Evolutionary conservation across 208 protist genomes (phyloP).

Genomic region (Crithidia acanthocephali): DNA sequence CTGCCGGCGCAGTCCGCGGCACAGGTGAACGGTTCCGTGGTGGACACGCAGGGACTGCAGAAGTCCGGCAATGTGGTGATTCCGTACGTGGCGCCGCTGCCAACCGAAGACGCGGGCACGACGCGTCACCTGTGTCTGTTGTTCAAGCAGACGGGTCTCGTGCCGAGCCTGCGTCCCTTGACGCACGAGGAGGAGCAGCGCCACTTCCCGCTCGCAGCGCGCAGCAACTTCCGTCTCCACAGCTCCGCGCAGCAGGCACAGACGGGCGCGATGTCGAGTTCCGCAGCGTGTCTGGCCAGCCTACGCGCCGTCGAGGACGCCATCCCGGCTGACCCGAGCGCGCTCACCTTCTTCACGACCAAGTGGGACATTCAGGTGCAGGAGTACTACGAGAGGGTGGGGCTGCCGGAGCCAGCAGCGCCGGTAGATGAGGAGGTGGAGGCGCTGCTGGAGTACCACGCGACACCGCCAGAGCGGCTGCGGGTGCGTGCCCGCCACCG

Average conservation of each 20-base stretch:
- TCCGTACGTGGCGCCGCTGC: conserved; percentile 84
- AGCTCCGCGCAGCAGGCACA: conserved; percentile 9
- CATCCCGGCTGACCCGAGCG: conserved; percentile 58
- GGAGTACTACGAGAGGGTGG: conserved; percentile 87
- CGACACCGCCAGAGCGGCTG: conserved; percentile 50
- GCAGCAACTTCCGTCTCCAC: conserved; percentile 79
- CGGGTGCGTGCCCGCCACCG: conserved; percentile 88
- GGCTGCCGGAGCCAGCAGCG: conserved; percentile 73
- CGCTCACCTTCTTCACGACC: conserved; percentile 89
- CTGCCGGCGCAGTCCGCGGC: conserved; percentile 26
- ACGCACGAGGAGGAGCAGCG: conserved; percentile 41
- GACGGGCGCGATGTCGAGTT: neutral
- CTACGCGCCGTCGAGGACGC: conserved; percentile 61
- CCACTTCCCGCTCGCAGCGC: conserved; percentile 50
- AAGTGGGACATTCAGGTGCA: conserved; percentile 95
- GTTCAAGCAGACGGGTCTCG: conserved; percentile 59
- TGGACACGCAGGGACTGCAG: conserved; percentile 14
- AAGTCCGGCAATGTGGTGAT: conserved; percentile 77
- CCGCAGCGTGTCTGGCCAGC: conserved; percentile 33
- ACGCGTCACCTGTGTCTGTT: conserved; percentile 87
- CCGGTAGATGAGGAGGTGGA: conserved; percentile 80
- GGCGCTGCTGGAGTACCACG: conserved; percentile 83
- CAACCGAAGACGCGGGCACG: conserved; percentile 90
- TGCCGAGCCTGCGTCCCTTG: conserved; percentile 39
- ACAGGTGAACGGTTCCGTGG: conserved; percentile 16